phyloP scores from a whole-genome alignment of 2,329 filamentous ascomycete species.

The Teratosphaeria zuluensis region DNA sequence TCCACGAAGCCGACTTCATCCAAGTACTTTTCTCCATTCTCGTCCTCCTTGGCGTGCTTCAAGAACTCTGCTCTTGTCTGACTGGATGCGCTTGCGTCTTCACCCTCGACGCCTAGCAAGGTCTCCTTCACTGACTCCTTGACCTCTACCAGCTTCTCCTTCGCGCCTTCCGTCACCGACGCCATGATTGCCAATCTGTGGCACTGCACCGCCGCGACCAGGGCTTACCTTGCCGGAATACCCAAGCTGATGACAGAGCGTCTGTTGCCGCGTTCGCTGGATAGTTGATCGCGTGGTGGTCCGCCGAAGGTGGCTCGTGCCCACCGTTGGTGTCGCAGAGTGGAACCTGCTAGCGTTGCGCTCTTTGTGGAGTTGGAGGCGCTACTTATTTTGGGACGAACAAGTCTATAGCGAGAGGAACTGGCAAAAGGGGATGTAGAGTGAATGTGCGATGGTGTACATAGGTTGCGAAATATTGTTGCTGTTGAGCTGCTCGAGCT shows the following conservation, averaged over 20 bases:
- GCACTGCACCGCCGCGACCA: slow-evolving; percentile 19
- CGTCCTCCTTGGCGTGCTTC: slow-evolving; percentile 65
- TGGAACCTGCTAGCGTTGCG: too few species aligned
- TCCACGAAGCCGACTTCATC: slow-evolving; percentile 79
- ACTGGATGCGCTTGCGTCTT: slow-evolving; percentile 52
- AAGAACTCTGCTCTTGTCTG: slow-evolving; percentile 69
- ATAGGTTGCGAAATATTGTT: not conserved
- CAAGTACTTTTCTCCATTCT: slow-evolving; percentile 70
- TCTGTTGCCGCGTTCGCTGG: not conserved
- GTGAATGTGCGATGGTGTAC: not conserved
- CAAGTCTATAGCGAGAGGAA: not conserved
- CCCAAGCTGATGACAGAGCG: not conserved
- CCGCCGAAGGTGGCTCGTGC: not conserved
- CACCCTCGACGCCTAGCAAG: slow-evolving; percentile 53
- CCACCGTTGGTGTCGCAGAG: not conserved
- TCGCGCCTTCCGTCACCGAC: slow-evolving; percentile 60
- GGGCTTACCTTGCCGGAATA: not conserved
- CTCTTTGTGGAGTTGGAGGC: not conserved
- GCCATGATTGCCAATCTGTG: slow-evolving; percentile 23
- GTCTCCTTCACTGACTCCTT: slow-evolving; percentile 17
- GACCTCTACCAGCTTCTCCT: slow-evolving; percentile 27
- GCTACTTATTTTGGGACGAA: not conserved
- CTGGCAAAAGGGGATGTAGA: not conserved
- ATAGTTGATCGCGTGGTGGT: not conserved
- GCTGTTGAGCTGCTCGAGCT: not conserved